Percentiles rank a stretch among this genome's conserved stretches.
These are phyloP conservation scores for Rhynchosporium secalis DNA, from an alignment of 2,329 filamentous ascomycete genomes.

Conservation along the genomic window DNA sequence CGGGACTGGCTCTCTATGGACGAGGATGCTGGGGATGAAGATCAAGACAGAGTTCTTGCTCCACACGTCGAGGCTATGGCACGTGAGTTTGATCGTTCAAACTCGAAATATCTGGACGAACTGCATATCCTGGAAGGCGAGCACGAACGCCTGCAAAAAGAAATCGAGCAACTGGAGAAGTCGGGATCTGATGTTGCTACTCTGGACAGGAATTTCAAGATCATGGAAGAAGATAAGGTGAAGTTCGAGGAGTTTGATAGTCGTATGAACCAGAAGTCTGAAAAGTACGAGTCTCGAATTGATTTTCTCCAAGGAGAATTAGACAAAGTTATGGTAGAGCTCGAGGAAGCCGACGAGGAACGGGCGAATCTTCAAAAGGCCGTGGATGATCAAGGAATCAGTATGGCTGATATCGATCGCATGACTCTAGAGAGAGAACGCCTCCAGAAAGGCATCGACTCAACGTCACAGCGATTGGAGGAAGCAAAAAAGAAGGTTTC, in stretches of 20 bases:
- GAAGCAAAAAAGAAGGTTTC: conserved; percentile 80
- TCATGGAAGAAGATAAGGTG: conserved; percentile 88
- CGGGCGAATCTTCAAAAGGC: conserved; percentile 75
- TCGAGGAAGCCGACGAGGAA: conserved; percentile 81
- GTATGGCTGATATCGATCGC: conserved; percentile 97
- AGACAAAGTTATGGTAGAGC: conserved; percentile 71
- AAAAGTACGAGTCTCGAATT: conserved; percentile 82
- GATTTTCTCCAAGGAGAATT: conserved; percentile 85
- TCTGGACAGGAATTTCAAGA: conserved; percentile 85
- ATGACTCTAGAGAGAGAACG: conserved; percentile 96
- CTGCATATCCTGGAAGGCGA: conserved; percentile 84
- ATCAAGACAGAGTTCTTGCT: conserved; percentile 72
- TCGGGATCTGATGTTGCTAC: conserved; percentile 79
- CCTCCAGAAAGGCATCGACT: conserved; percentile 84
- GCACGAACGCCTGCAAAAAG: conserved; percentile 74
- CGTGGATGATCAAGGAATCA: conserved; percentile 91
- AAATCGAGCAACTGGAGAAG: conserved; percentile 88
- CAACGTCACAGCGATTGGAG: conserved; percentile 72
- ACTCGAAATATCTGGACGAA: conserved; percentile 81
- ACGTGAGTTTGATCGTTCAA: conserved; percentile 78
- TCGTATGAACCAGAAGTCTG: conserved; percentile 77
- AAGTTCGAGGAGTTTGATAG: conserved; percentile 97
- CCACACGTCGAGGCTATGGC: conserved; percentile 90
- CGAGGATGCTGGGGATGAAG: conserved; percentile 83
- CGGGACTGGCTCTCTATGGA: conserved; percentile 92